Percentiles rank a stretch among this genome's conserved stretches.
These are phyloP conservation scores for Leishmania lainsoni DNA, from an alignment of 208 protist species.

Conservation along the genomic window DNA sequence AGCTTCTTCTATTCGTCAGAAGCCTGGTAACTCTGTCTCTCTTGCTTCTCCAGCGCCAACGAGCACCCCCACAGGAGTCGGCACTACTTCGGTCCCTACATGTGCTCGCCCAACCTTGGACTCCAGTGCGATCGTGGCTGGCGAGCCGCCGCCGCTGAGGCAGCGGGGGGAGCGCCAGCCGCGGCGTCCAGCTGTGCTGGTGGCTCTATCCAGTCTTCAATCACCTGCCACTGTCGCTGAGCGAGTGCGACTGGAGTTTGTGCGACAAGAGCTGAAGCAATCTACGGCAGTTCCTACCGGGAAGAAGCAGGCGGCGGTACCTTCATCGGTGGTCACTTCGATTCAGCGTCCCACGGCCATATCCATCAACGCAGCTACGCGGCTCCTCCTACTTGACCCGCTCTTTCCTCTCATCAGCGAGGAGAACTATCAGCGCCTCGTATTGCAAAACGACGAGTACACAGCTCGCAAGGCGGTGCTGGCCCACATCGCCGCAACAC, in stretches of 20 bases:
- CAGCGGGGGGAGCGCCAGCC: conserved; percentile 11
- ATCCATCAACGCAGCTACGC: conserved; percentile 20
- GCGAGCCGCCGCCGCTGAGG: conserved; percentile 1
- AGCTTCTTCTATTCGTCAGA: conserved; percentile 29
- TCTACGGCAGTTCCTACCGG: background rate
- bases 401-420: conserved; percentile 68
- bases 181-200: conserved; percentile 20
- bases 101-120: conserved; percentile 18
- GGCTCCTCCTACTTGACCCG: conserved; percentile 49
- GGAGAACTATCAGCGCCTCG: conserved; percentile 76
- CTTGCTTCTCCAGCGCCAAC: background rate
- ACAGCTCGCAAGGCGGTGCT: conserved; percentile 28
- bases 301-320: background rate
- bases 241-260: conserved; percentile 17
- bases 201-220: conserved; percentile 22
- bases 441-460: conserved; percentile 71
- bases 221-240: conserved; percentile 19
- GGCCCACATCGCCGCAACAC: conserved; percentile 5
- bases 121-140: conserved; percentile 1
- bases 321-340: background rate
- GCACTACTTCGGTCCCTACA: background rate
- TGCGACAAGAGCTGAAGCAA: conserved; percentile 21
- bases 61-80: background rate
- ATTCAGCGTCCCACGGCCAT: background rate
- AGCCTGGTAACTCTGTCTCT: background rate